phyloP scores from a whole-genome alignment of 2,329 filamentous ascomycete genomes.

The Fusarium clavum region DNA sequence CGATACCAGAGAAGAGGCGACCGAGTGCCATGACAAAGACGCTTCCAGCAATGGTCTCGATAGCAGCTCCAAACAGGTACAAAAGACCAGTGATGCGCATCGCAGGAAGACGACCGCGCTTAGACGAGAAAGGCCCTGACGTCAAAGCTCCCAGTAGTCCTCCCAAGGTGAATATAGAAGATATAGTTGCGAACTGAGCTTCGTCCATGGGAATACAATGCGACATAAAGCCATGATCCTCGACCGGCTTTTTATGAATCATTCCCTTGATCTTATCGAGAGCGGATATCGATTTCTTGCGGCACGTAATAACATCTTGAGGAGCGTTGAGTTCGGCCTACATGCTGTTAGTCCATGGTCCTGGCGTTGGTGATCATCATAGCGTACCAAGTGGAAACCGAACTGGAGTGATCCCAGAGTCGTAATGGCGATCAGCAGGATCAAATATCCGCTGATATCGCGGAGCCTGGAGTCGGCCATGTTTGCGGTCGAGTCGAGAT shows the following conservation, averaged over 20 bases:
- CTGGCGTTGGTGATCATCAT: neutral
- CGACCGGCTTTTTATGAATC: constrained; percentile 43
- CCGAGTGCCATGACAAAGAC: constrained; percentile 78
- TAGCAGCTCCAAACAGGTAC: constrained; percentile 78
- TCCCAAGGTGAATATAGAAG: constrained; percentile 91
- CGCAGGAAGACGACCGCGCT: constrained; percentile 77
- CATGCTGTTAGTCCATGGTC: constrained; percentile 14
- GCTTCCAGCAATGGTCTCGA: constrained; percentile 78
- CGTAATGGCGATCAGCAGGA: constrained; percentile 79
- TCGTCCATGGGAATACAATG: constrained; percentile 91
- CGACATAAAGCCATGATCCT: constrained; percentile 59
- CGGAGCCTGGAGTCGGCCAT: constrained; percentile 53
- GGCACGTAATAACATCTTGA: constrained; percentile 92
- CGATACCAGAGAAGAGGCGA: constrained; percentile 82
- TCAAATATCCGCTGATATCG: constrained; percentile 78
- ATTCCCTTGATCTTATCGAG: constrained; percentile 45
- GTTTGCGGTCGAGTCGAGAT: constrained; percentile 4
- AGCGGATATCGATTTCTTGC: constrained; percentile 61
- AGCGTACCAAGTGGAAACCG: constrained; percentile 85
- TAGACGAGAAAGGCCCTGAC: constrained; percentile 82
- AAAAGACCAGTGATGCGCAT: constrained; percentile 83
- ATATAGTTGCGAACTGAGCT: constrained; percentile 84
- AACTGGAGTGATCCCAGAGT: constrained; percentile 93
- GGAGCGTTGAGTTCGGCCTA: constrained; percentile 94
- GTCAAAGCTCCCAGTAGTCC: constrained; percentile 85